Percentiles rank a stretch among this genome's conserved stretches.
phyloP scores from a whole-genome alignment of 257 asterid species.

The Penstemon davidsonii region DNA sequence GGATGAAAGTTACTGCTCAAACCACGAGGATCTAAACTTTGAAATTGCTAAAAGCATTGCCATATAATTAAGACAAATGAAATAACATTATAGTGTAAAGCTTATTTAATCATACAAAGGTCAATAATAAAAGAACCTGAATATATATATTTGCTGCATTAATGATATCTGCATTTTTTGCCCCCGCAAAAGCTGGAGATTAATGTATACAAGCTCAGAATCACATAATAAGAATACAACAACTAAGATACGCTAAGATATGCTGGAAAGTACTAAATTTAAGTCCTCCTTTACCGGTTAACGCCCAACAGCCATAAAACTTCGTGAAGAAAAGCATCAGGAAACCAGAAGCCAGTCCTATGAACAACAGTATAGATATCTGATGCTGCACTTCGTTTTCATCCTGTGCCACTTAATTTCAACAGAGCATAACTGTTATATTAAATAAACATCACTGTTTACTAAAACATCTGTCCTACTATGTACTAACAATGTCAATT shows the following conservation, averaged over 20 bases:
- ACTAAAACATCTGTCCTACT: not conserved
- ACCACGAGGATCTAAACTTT: conserved; percentile 1
- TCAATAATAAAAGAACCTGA: conserved; percentile 41
- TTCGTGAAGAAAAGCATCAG: conserved; percentile 64
- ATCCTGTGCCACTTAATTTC: conserved; percentile 52
- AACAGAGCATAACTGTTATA: conserved; percentile 17
- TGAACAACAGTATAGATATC: conserved; percentile 70
- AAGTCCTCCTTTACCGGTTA: conserved; percentile 49
- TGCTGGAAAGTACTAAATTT: not conserved
- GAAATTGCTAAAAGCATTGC: not conserved
- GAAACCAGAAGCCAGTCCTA: conserved; percentile 69
- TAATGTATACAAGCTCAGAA: conserved; percentile 6
- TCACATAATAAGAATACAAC: conserved; percentile 10
- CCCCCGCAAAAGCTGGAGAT: conserved; percentile 61
- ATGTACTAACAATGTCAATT: not conserved
- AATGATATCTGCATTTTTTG: conserved; percentile 50
- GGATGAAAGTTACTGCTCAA: not conserved
- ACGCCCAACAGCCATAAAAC: conserved; percentile 62
- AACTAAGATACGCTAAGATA: not conserved
- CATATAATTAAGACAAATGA: not conserved
- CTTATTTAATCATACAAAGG: not conserved
- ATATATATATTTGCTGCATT: conserved; percentile 62
- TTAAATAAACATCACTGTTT: conserved; percentile 19
- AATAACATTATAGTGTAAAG: too few relatives aligned
- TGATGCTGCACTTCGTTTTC: conserved; percentile 74